Evolutionary conservation across 768 basidiomycete genomes (phyloP).

Genomic region (Rhodocollybia butyracea): DNA sequence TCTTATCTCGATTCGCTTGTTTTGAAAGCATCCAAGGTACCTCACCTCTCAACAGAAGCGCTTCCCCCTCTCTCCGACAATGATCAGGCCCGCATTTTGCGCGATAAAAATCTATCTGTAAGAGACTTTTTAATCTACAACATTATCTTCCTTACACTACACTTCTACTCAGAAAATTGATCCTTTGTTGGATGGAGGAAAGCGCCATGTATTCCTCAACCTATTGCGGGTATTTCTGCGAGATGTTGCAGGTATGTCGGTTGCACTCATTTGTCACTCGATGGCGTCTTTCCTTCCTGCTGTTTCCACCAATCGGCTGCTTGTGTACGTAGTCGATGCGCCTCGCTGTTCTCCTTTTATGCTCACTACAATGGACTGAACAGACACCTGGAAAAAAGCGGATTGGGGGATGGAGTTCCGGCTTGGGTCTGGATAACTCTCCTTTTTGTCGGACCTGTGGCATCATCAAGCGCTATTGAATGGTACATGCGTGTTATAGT

Average conservation of each 20-base stretch:
- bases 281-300: not conserved
- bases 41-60: slow-evolving; percentile 16
- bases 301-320: slow-evolving; percentile 10
- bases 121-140: not conserved
- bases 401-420: slow-evolving; percentile 41
- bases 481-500: slow-evolving; percentile 50
- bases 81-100: slow-evolving; percentile 4
- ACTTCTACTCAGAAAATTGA: slow-evolving; percentile 17
- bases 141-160: not conserved
- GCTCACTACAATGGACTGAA: slow-evolving; percentile 12
- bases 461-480: slow-evolving; percentile 43
- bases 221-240: not conserved
- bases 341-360: not conserved
- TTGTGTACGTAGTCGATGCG: slow-evolving; percentile 26
- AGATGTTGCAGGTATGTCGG: not conserved
- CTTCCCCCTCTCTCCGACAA: slow-evolving; percentile 32
- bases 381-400: slow-evolving; percentile 59
- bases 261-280: slow-evolving; percentile 1
- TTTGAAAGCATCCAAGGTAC: slow-evolving; percentile 12
- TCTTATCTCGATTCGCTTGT: slow-evolving; percentile 29
- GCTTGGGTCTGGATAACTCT: slow-evolving; percentile 69
- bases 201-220: not conserved
- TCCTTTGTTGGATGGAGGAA: not conserved
- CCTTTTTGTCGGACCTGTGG: slow-evolving; percentile 46
- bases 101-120: not conserved